Evolutionary conservation across 2,329 filamentous ascomycete species (phyloP).

Genomic region (Diaporthe helianthi): DNA sequence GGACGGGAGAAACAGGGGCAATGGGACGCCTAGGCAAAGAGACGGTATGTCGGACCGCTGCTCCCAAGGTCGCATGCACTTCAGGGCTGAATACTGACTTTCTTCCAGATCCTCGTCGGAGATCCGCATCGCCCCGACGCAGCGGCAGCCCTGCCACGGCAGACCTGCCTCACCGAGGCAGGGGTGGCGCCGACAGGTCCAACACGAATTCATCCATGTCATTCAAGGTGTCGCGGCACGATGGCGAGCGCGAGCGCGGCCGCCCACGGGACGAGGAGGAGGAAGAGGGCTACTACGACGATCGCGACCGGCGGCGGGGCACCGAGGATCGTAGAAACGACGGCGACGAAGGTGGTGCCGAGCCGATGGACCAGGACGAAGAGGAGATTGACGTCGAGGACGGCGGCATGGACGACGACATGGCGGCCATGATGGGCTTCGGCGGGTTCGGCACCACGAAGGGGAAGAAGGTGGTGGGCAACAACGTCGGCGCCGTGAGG

Average conservation of each 20-base stretch:
- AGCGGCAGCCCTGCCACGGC: slow-evolving; percentile 38
- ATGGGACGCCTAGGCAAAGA: slow-evolving; percentile 29
- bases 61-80: too few species aligned
- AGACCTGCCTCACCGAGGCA: slow-evolving; percentile 46
- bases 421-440: slow-evolving; percentile 92
- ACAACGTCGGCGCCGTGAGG: slow-evolving; percentile 79
- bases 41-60: slow-evolving; percentile 8
- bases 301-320: slow-evolving; percentile 30
- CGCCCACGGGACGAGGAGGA: slow-evolving; percentile 35
- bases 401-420: slow-evolving; percentile 69
- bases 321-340: background rate
- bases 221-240: slow-evolving; percentile 45
- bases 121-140: slow-evolving; percentile 47
- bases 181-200: slow-evolving; percentile 35
- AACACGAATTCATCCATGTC: slow-evolving; percentile 42
- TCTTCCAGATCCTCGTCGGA: slow-evolving; percentile 42
- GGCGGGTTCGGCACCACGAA: slow-evolving; percentile 86
- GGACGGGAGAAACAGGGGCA: slow-evolving; percentile 18
- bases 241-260: slow-evolving; percentile 38
- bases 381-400: slow-evolving; percentile 66
- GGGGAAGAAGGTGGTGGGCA: slow-evolving; percentile 85
- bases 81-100: background rate
- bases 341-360: slow-evolving; percentile 37
- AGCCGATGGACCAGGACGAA: slow-evolving; percentile 48
- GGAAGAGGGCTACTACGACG: slow-evolving; percentile 36